Conservation (phyloP, 331 rosid genomes). For the Telfairia occidentalis region DNA sequence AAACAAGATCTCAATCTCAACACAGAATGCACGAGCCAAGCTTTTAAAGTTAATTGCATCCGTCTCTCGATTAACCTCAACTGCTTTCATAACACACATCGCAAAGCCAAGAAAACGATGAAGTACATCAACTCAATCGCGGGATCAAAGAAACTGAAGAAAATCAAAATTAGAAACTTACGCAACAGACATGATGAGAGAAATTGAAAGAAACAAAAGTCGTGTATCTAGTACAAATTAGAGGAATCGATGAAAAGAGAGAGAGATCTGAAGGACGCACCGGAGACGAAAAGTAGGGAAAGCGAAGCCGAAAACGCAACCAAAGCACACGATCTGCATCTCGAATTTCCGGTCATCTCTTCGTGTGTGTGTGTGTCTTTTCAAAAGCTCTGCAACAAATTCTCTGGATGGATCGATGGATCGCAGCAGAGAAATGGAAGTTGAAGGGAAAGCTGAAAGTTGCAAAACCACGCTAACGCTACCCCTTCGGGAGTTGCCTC, state of each 20-base stretch:
- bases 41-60: neutral
- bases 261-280: slow-evolving; percentile 27
- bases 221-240: neutral
- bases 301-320: slow-evolving; percentile 19
- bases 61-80: neutral
- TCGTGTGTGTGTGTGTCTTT: neutral
- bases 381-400: neutral
- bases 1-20: slow-evolving; percentile 8
- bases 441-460: neutral
- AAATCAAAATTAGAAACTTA: neutral
- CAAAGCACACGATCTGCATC: slow-evolving; percentile 23
- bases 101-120: neutral
- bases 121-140: neutral
- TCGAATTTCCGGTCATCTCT: slow-evolving; percentile 22
- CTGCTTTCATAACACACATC: neutral
- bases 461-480: neutral
- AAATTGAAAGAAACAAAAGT: neutral
- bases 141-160: neutral
- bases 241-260: neutral
- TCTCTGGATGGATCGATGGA: neutral
- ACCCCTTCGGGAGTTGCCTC: neutral
- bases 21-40: neutral
- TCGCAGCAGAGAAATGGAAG: neutral
- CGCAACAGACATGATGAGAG: neutral
- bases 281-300: slow-evolving; percentile 37